Percentiles rank a stretch among this genome's conserved stretches.
Evolutionary conservation across 2,329 filamentous ascomycete species (phyloP).

Genomic region (Diaporthe batatas): DNA sequence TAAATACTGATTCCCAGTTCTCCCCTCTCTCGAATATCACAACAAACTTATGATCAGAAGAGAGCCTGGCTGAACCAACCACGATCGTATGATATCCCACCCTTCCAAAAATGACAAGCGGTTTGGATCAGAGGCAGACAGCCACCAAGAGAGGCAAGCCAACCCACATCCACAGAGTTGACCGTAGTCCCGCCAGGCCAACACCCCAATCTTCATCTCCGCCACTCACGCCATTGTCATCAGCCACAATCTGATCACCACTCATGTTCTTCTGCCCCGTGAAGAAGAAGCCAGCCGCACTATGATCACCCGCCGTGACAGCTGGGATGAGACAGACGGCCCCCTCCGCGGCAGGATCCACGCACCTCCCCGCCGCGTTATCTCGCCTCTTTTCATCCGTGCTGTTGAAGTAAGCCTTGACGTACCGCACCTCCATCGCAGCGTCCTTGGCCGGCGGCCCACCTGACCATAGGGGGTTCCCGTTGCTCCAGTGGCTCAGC

Average conservation of each 20-base stretch:
- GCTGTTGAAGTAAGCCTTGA: constrained; percentile 86
- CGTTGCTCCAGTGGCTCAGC: constrained; percentile 84
- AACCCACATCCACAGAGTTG: background rate
- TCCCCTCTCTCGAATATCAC: too few species aligned
- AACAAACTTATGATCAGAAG: background rate
- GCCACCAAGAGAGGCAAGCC: constrained; percentile 13
- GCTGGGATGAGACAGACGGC: constrained; percentile 67
- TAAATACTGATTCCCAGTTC: background rate
- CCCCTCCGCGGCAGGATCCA: constrained; percentile 51
- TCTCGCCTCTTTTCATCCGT: constrained; percentile 58
- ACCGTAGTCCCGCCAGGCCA: background rate
- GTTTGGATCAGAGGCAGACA: constrained; percentile 3
- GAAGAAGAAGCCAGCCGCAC: constrained; percentile 63
- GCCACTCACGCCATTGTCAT: constrained; percentile 39
- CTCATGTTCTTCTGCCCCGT: constrained; percentile 60
- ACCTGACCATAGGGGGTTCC: constrained; percentile 77
- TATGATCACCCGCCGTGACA: constrained; percentile 51
- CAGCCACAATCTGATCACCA: constrained; percentile 60
- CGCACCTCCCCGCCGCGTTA: constrained; percentile 59
- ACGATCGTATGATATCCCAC: background rate
- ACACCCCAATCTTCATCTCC: constrained; percentile 14
- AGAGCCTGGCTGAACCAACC: too few species aligned
- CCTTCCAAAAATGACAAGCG: background rate
- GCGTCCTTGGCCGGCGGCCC: constrained; percentile 77
- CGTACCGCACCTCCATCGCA: constrained; percentile 73